Evolutionary conservation across 2,329 filamentous ascomycete genomes (phyloP).

Genomic region (Aspergillus quadrilineatus): DNA sequence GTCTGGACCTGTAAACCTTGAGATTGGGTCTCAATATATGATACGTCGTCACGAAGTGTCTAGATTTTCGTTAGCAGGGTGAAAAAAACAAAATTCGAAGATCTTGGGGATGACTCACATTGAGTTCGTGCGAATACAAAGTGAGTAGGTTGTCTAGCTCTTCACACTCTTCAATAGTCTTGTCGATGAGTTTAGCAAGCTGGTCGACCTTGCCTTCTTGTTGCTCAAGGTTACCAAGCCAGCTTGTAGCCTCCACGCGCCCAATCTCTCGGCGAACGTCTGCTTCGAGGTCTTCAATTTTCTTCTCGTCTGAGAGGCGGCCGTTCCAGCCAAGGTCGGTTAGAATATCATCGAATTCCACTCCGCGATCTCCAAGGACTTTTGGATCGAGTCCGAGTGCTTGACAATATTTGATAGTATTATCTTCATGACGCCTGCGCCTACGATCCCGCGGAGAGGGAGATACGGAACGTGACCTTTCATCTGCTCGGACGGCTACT

Average conservation of each 20-base stretch:
- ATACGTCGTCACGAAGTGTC: constrained; percentile 93
- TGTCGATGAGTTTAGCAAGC: constrained; percentile 81
- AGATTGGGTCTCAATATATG: constrained; percentile 94
- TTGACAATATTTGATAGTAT: constrained; percentile 75
- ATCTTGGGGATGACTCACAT: constrained; percentile 57
- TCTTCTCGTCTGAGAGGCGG: constrained; percentile 69
- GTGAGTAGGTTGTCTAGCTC: constrained; percentile 93
- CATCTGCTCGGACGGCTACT: constrained; percentile 22
- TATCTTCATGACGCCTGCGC: constrained; percentile 65
- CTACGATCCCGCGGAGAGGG: constrained; percentile 51
- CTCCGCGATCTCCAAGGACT: constrained; percentile 72
- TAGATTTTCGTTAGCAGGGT: constrained; percentile 44
- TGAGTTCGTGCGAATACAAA: constrained; percentile 89
- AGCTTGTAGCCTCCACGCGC: constrained; percentile 86
- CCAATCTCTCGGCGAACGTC: constrained; percentile 86
- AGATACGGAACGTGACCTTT: constrained; percentile 34
- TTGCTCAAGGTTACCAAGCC: constrained; percentile 78
- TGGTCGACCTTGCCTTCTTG: constrained; percentile 87
- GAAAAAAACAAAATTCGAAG: not conserved
- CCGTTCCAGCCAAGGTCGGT: constrained; percentile 89
- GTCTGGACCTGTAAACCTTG: constrained; percentile 97
- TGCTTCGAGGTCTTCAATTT: constrained; percentile 74
- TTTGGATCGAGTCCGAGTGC: constrained; percentile 73
- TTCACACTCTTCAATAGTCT: constrained; percentile 91
- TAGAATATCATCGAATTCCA: constrained; percentile 78